phyloP scores from a whole-genome alignment of 768 basidiomycete species.

The Candolleomyces eurysporus region DNA sequence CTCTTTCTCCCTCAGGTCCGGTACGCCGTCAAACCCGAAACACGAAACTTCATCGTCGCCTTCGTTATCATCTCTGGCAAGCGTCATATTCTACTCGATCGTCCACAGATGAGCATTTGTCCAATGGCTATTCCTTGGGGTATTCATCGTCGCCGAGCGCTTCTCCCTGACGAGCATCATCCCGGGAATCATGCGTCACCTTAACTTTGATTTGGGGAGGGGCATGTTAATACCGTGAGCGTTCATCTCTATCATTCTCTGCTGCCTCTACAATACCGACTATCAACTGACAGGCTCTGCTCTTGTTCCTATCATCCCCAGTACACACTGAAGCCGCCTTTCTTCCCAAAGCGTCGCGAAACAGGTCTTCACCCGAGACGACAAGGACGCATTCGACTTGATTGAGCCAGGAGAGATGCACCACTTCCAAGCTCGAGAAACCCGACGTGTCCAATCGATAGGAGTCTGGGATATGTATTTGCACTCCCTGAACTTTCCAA shows the following conservation, averaged over 20 bases:
- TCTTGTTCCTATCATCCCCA: conserved; percentile 12
- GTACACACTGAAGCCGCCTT: conserved; percentile 39
- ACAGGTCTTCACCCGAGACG: conserved; percentile 36
- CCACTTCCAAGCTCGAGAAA: conserved; percentile 4
- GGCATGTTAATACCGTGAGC: conserved; percentile 53
- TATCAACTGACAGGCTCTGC: no score
- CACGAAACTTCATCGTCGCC: conserved; percentile 27
- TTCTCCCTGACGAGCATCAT: conserved; percentile 39
- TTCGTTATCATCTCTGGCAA: conserved; percentile 41
- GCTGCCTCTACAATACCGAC: no score
- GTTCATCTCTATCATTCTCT: background rate
- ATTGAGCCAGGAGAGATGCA: background rate
- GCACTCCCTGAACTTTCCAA: no score
- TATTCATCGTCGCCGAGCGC: conserved; percentile 44
- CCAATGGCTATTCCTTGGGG: conserved; percentile 49
- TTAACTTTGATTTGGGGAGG: conserved; percentile 54
- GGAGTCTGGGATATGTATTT: background rate
- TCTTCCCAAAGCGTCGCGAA: conserved; percentile 35
- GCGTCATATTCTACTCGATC: conserved; percentile 44
- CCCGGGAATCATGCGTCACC: conserved; percentile 48
- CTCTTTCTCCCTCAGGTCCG: conserved; percentile 44
- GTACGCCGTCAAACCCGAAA: conserved; percentile 49
- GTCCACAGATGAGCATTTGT: conserved; percentile 46
- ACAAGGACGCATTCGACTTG: conserved; percentile 9
- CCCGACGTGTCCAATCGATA: background rate